Evolutionary conservation across 371 early-diverging fungal species (phyloP), one percentile per base, ranked within the genome.

Genomic region (Actinomortierella wolfii): DNA sequence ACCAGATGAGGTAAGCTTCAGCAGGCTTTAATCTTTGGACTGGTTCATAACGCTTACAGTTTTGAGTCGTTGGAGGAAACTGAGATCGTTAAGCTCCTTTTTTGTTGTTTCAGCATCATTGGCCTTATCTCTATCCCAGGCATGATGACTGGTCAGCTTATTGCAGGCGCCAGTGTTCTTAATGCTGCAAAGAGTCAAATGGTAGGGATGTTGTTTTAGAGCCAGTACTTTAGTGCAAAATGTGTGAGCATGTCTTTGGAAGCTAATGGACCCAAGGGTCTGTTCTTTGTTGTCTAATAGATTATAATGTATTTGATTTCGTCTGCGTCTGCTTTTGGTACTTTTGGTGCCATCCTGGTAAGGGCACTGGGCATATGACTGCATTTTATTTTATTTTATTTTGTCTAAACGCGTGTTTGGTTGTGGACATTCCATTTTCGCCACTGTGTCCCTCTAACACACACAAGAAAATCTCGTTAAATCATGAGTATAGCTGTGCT

Each of bases 121-220:
- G 96, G 95, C 0, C 75, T 95, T 58, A 92, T 95, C 51, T 87
- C 92, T 7, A 94, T 95, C 43, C 95, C 95, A 0, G 95, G 93
- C 0, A 86, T 92, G 82, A 94, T 95, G 94, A 93, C 92, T 0
- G 96, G 96, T 57, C 94, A 93, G 68, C 89, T 94, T 51, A 78
- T 94, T 39, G 93, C 91, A 25, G 96, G 96, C 9, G 89, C 90
- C 0, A 80, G 86, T 18, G 88, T 93, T 28, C 83, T 84, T 64
- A 86, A 91, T 53, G 96, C 96, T 0, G 92, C 26, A 41, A 70
- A 64, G 56, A 34, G 34, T 34, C 34, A 34, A 34, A 34, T 34
- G 34, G 34, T 34, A 34, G 11, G 34, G 34, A 34, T 34, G 34
- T 34, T 34, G 34, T n/a, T n/a, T n/a, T n/a, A n/a, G n/a, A n/a